Conservation (phyloP, 2,329 filamentous ascomycete genomes). For the Ilyonectria robusta region DNA sequence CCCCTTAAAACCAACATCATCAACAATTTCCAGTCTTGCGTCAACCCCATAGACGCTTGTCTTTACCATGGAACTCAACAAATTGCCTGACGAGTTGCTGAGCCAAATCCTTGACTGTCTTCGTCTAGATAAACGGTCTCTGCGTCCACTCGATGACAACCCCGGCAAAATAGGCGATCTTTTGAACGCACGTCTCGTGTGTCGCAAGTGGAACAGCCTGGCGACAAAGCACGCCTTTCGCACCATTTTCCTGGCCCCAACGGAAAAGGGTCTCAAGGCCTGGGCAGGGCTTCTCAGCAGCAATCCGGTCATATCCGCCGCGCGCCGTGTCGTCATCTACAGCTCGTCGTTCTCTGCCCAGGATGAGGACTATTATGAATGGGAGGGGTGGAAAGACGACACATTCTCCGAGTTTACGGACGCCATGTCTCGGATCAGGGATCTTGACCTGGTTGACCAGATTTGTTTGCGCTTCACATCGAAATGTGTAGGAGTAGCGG, state of each 20-base stretch:
- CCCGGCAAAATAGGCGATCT: background rate
- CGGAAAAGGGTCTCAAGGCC: fast-evolving
- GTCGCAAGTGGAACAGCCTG: conserved; percentile 27
- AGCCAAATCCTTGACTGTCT: conserved; percentile 13
- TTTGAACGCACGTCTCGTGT: conserved; percentile 17
- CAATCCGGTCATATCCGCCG: background rate
- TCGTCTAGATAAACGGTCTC: background rate
- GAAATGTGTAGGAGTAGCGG: background rate
- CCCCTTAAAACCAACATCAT: background rate
- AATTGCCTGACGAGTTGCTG: conserved; percentile 20
- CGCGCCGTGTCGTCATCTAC: conserved; percentile 26
- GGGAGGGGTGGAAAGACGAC: background rate
- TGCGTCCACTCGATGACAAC: too few species aligned
- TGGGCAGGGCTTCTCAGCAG: conserved; percentile 7
- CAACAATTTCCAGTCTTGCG: background rate
- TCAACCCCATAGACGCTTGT: background rate
- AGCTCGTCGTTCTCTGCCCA: background rate
- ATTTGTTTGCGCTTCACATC: conserved; percentile 9
- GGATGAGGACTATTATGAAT: background rate
- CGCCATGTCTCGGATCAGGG: background rate
- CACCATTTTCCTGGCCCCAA: background rate
- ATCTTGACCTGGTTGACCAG: background rate
- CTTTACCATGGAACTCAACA: conserved; percentile 4
- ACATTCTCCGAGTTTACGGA: background rate
- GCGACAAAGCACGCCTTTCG: conserved; percentile 13